These are phyloP conservation scores for Penicillium tannophilum DNA, from an alignment of 495 filamentous ascomycete species.

Conservation along the genomic window DNA sequence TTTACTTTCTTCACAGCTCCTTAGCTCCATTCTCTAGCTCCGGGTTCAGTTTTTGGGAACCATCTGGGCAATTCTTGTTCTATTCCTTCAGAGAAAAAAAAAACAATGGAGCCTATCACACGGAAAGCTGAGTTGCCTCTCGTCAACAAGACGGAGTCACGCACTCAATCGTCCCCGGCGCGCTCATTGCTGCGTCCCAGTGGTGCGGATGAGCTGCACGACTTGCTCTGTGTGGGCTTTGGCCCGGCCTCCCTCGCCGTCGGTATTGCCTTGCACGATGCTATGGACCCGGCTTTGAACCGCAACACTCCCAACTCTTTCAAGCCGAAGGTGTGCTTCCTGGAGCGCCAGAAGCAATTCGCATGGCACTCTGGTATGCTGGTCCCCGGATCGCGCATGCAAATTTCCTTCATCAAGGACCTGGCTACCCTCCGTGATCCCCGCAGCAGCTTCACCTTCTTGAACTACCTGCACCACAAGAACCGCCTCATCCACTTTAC, in stretches of 20 bases:
- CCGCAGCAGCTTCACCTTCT: slow-evolving; percentile 88
- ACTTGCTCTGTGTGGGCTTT: slow-evolving; percentile 90
- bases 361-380: slow-evolving; percentile 96
- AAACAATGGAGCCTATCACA: slow-evolving; percentile 25
- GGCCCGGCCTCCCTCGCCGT: slow-evolving; percentile 93
- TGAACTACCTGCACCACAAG: slow-evolving; percentile 86
- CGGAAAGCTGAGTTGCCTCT: slow-evolving; percentile 28
- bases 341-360: slow-evolving; percentile 83
- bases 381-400: slow-evolving; percentile 90
- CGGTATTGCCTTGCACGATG: slow-evolving; percentile 84
- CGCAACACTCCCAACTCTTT: slow-evolving; percentile 29
- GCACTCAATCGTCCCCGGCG: slow-evolving; percentile 14
- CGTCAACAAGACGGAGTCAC: slow-evolving; percentile 21
- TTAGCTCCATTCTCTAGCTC: slow-evolving; percentile 9
- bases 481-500: slow-evolving; percentile 82
- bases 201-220: slow-evolving; percentile 63
- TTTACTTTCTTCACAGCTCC: slow-evolving; percentile 12
- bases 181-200: slow-evolving; percentile 31
- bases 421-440: slow-evolving; percentile 87
- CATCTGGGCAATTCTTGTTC: neutral
- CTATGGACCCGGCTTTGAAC: slow-evolving; percentile 43
- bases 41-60: neutral
- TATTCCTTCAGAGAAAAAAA: neutral
- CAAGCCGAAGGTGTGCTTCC: slow-evolving; percentile 72
- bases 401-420: slow-evolving; percentile 98